phyloP scores from a whole-genome alignment of 2,329 filamentous ascomycete genomes.

The Graphilbum sp. region DNA sequence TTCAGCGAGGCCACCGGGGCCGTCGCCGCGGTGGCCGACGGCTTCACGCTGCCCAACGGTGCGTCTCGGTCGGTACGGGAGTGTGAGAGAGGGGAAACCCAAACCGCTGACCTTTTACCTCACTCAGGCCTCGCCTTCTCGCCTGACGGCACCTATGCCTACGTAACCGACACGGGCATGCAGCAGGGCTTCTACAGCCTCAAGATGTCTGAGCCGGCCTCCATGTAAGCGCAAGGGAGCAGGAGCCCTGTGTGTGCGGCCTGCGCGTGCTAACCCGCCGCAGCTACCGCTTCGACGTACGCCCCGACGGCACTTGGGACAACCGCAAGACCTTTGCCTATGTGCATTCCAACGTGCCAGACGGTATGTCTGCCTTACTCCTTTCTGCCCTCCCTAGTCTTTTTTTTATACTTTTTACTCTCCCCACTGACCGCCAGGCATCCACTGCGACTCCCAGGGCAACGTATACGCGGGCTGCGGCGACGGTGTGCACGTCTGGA shows the following conservation, averaged over 20 bases:
- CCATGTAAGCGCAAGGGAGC: slow-evolving; percentile 35
- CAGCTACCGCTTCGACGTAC: slow-evolving; percentile 30
- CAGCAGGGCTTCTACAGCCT: slow-evolving; percentile 23
- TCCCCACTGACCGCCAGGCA: slow-evolving; percentile 19
- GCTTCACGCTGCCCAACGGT: slow-evolving; percentile 38
- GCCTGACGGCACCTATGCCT: slow-evolving; percentile 32
- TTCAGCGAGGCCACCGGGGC: slow-evolving; percentile 32
- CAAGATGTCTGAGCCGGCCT: slow-evolving; percentile 24
- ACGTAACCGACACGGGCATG: slow-evolving; percentile 38
- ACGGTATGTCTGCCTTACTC: slow-evolving; percentile 25
- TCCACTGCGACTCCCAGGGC: slow-evolving; percentile 36
- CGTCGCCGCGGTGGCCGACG: slow-evolving; percentile 39
- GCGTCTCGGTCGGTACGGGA: not conserved
- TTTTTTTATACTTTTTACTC: not conserved
- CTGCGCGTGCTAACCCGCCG: too few species aligned
- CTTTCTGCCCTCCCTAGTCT: slow-evolving; percentile 8
- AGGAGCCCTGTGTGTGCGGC: too few species aligned
- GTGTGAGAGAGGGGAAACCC: too few species aligned
- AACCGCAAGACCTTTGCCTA: slow-evolving; percentile 41
- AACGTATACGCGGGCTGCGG: slow-evolving; percentile 37
- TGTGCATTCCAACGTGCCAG: slow-evolving; percentile 34
- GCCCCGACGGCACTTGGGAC: slow-evolving; percentile 26
- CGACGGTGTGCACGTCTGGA: slow-evolving; percentile 35
- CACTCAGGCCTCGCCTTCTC: slow-evolving; percentile 34
- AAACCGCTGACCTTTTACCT: too few species aligned